These are phyloP conservation scores for Fusarium clavum DNA, from an alignment of 2,329 filamentous ascomycete genomes.

Conservation along the genomic window DNA sequence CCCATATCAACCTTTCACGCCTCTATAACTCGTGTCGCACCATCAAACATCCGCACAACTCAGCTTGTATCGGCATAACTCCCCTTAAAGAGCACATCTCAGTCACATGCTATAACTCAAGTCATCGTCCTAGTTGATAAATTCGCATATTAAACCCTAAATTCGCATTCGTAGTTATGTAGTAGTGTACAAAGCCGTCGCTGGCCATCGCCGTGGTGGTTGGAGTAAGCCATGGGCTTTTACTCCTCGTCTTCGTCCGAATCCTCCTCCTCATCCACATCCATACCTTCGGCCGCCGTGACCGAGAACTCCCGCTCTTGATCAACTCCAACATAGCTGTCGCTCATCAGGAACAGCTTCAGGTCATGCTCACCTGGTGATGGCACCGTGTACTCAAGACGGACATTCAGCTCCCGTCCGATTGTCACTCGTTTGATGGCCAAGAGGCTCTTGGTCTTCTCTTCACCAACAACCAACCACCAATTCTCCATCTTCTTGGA, in stretches of 20 bases:
- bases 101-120: slow-evolving; percentile 30
- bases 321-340: slow-evolving; percentile 96
- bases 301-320: slow-evolving; percentile 93
- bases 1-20: slow-evolving; percentile 35
- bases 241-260: slow-evolving; percentile 62
- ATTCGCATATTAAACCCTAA: slow-evolving; percentile 45
- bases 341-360: slow-evolving; percentile 95
- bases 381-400: slow-evolving; percentile 89
- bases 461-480: slow-evolving; percentile 97
- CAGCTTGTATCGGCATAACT: slow-evolving; percentile 48
- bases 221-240: slow-evolving; percentile 27
- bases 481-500: slow-evolving; percentile 94
- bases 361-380: slow-evolving; percentile 85
- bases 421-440: slow-evolving; percentile 96
- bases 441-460: slow-evolving; percentile 85
- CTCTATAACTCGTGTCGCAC: slow-evolving; percentile 47
- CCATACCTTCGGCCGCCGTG: slow-evolving; percentile 90
- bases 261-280: slow-evolving; percentile 88
- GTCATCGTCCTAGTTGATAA: slow-evolving; percentile 32
- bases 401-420: slow-evolving; percentile 78
- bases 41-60: slow-evolving; percentile 48
- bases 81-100: slow-evolving; percentile 43
- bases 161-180: slow-evolving; percentile 47
- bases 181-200: slow-evolving; percentile 50
- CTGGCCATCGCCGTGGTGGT: slow-evolving; percentile 32